A percentile compares a stretch with the other conserved stretches of the same genome.
These are phyloP conservation scores for Lentinula raphanica DNA, from an alignment of 768 basidiomycete species.

Conservation along the genomic window DNA sequence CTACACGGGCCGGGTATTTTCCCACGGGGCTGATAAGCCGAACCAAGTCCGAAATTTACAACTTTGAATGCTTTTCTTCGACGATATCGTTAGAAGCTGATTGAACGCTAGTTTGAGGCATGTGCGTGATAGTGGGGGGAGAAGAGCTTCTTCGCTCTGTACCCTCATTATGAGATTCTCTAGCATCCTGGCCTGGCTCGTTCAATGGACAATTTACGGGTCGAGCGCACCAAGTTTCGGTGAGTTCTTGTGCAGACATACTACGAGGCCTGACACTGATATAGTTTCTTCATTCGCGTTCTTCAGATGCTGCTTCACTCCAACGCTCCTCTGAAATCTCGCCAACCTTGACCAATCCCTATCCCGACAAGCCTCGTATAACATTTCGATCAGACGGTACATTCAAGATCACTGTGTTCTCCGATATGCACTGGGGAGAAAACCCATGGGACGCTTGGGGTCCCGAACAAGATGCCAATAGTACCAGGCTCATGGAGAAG, in stretches of 20 bases:
- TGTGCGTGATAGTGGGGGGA: neutral
- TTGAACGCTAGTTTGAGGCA: neutral
- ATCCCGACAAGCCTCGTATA: conserved; percentile 43
- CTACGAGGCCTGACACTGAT: neutral
- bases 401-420: conserved; percentile 71
- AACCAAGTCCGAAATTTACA: neutral
- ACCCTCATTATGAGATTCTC: neutral
- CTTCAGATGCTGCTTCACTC: too few relatives aligned
- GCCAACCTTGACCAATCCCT: conserved; percentile 30
- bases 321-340: neutral
- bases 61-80: neutral
- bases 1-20: neutral
- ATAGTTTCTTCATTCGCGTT: too few relatives aligned
- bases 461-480: conserved; percentile 61
- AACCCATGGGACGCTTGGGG: conserved; percentile 70
- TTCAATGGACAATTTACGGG: neutral
- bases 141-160: neutral
- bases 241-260: neutral
- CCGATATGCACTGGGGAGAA: conserved; percentile 73
- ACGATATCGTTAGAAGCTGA: neutral
- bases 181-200: neutral
- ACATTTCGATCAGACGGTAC: conserved; percentile 53
- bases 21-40: too few relatives aligned
- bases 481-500: conserved; percentile 49
- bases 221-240: neutral